phyloP scores from a whole-genome alignment of 1,139 yeast species.

The Scheffersomyces illinoinensis region DNA sequence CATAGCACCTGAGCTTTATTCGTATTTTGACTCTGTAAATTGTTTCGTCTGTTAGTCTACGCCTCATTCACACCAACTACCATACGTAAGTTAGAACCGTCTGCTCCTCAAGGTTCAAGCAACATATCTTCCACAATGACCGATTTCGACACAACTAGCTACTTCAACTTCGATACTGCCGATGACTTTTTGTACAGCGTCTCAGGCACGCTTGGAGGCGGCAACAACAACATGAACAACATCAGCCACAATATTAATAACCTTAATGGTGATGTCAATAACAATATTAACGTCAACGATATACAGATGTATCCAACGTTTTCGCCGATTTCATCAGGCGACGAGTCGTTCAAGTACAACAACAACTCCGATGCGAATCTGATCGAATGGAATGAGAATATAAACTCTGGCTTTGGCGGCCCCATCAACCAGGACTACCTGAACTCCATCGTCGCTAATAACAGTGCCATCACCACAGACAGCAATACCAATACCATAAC shows the following conservation, averaged over 20 bases:
- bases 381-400: constrained; percentile 4
- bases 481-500: not conserved
- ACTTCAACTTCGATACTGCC: constrained; percentile 34
- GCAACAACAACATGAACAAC: not conserved
- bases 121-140: constrained; percentile 10
- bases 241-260: not conserved
- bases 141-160: constrained; percentile 19
- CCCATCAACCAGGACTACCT: constrained; percentile 6
- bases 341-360: constrained; percentile 9
- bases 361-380: not conserved
- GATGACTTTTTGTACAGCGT: constrained; percentile 36
- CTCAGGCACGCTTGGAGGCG: constrained; percentile 23
- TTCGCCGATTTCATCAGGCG: constrained; percentile 18
- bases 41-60: not conserved
- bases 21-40: not conserved
- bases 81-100: not conserved
- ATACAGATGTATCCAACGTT: constrained; percentile 1
- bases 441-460: constrained; percentile 1
- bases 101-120: not conserved
- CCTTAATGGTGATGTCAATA: not conserved
- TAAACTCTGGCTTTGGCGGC: not conserved
- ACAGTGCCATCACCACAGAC: not conserved
- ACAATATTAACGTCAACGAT: not conserved
- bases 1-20: not conserved
- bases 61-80: not conserved